phyloP scores from a whole-genome alignment of 306 rosid genomes.

The Benincasa hispida region DNA sequence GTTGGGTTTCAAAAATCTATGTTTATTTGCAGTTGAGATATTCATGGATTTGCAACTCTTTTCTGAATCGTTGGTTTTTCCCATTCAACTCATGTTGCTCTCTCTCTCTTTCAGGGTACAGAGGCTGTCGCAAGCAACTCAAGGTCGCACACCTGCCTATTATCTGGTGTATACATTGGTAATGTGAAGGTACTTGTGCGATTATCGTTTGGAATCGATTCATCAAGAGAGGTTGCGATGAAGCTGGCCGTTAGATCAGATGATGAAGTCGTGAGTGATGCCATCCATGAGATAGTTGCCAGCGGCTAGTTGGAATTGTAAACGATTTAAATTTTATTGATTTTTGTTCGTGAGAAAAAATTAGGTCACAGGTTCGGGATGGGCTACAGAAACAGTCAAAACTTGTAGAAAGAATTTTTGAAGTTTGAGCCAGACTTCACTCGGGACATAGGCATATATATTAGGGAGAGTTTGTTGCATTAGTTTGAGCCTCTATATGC shows the following conservation, averaged over 20 bases:
- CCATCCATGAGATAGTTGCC: constrained; percentile 86
- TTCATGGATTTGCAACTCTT: background rate
- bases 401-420: background rate
- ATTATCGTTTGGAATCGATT: constrained; percentile 77
- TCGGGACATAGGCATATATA: background rate
- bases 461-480: constrained; percentile 2
- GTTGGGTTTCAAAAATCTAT: background rate
- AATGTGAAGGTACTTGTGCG: constrained; percentile 76
- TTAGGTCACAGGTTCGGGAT: constrained; percentile 3
- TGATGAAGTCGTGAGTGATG: constrained; percentile 57
- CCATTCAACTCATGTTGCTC: background rate
- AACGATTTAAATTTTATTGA: background rate
- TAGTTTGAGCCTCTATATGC: background rate
- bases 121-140: constrained; percentile 81
- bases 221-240: constrained; percentile 88
- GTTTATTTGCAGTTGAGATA: background rate
- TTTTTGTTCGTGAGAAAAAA: background rate
- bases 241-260: constrained; percentile 80
- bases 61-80: background rate
- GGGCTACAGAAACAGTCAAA: background rate
- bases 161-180: constrained; percentile 78
- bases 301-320: constrained; percentile 50
- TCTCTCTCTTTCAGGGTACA: constrained; percentile 48
- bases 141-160: constrained; percentile 72
- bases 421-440: background rate